Base-by-base conservation (phyloP, 345 rosid species). In the Brassica cretica region DNA sequence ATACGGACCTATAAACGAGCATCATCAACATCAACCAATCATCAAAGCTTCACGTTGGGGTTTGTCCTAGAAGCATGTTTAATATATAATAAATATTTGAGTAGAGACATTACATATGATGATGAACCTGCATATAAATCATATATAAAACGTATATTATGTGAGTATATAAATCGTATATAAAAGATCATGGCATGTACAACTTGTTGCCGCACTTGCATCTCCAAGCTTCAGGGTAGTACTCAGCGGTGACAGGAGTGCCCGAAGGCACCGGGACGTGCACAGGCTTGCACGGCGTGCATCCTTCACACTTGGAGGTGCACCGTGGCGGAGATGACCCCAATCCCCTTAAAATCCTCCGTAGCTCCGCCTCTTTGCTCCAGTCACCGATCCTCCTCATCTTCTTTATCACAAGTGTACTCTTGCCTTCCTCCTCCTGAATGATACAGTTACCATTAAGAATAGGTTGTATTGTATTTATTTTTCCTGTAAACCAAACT, bases 221-320 rank as follows among this genome's bases (percentile, higher is more conserved):
- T 81, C 98, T 82, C 98, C 98, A 94, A 21, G 97, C 95, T 79
- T 92, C 97, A 0, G 97, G 97, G 81, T 94, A 94, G 70, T 94
- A 94, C 84, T 94, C 98, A 0, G 92, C 79, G 0, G 89, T 88
- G 69, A 89, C 92, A 6, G 91, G 93, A 5, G 89, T 89, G 3
- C 97, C 97, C 0, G 97, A 97, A 8, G 91, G 92, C 74, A 94
- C 90, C 27, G 95, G 82, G 81, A 92, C 91, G 32, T 87, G 97
- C 62, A 90, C 95, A 33, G 98, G 93, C 80, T 78, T 83, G 85
- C 98, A 94, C 11, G 98, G 98, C 5, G 78, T 89, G 85, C 98
- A 94, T 8, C 74, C 85, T 56, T 88, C 98, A 68, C 98, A 94
- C 80, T 89, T 94, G 0, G 86, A 80, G 0, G 65, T 67, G 84